Conservation (phyloP, 768 basidiomycete species). For the Boletales sp. region DNA sequence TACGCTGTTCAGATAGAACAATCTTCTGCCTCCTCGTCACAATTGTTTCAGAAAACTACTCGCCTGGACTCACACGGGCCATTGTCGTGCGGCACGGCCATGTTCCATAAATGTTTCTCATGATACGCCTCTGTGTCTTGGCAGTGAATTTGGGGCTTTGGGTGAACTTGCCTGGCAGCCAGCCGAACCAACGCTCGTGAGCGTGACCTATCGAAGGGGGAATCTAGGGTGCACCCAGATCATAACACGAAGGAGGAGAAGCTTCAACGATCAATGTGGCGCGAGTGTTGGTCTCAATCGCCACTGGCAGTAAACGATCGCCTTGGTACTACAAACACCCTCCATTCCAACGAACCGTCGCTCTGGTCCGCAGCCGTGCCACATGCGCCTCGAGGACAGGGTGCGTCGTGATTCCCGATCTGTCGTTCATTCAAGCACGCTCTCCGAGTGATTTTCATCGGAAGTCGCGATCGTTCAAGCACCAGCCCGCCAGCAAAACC, state of each 20-base stretch:
- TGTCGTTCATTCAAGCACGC: background rate
- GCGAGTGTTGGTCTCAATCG: background rate
- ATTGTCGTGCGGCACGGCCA: constrained; percentile 1
- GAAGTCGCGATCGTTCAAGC: background rate
- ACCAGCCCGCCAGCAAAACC: background rate
- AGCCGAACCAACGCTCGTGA: background rate
- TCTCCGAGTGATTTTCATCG: background rate
- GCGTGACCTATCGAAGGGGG: background rate
- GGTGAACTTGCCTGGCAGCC: background rate
- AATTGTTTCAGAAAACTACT: no score
- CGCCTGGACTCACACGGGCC: background rate
- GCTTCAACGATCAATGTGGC: background rate
- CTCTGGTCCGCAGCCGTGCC: background rate
- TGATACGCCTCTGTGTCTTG: constrained; percentile 6
- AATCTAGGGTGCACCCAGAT: background rate
- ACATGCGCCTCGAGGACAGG: constrained; percentile 12
- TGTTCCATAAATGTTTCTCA: background rate
- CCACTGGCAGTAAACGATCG: constrained; percentile 10
- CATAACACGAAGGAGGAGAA: background rate
- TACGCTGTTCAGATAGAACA: no score
- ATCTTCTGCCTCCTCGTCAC: no score
- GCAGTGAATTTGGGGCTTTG: constrained; percentile 1
- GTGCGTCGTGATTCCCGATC: constrained; percentile 8
- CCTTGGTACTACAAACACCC: background rate
- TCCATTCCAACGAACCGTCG: background rate